phyloP scores from a whole-genome alignment of 345 rosid genomes.

The Salix arbutifolia region DNA sequence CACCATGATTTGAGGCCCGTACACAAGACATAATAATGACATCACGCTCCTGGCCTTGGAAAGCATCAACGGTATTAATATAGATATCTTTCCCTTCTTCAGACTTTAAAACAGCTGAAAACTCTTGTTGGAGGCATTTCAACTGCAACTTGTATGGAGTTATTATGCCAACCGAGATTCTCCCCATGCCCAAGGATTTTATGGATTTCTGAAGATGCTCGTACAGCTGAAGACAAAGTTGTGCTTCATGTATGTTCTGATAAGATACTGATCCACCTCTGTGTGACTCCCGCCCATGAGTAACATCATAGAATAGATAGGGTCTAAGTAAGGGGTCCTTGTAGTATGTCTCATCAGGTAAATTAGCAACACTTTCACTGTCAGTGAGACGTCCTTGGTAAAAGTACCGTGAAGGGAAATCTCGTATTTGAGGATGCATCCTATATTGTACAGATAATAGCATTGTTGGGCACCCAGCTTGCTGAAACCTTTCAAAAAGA shows the following conservation, averaged over 20 bases:
- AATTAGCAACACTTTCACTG: conserved; percentile 72
- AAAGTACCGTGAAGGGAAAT: conserved; percentile 90
- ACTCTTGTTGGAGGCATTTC: conserved; percentile 89
- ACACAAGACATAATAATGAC: conserved; percentile 99
- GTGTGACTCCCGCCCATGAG: conserved; percentile 94
- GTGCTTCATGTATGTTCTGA: conserved; percentile 91
- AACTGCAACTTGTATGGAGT: conserved; percentile 97
- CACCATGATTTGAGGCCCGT: conserved; percentile 92
- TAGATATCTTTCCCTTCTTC: conserved; percentile 94
- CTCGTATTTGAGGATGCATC: conserved; percentile 98
- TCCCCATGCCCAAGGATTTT: conserved; percentile 62
- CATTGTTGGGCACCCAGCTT: conserved; percentile 96
- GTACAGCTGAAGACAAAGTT: conserved; percentile 78
- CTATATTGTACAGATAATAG: conserved; percentile 92
- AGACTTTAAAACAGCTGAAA: conserved; percentile 64
- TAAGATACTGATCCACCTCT: conserved; percentile 96
- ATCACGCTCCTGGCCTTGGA: conserved; percentile 99
- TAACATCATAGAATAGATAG: conserved; percentile 77
- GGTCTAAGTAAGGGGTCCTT: conserved; percentile 86
- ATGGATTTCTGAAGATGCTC: conserved; percentile 81
- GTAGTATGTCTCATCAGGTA: conserved; percentile 83
- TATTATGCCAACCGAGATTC: conserved; percentile 82
- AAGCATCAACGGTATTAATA: conserved; percentile 96
- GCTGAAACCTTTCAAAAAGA: conserved; percentile 97
- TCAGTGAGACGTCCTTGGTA: conserved; percentile 97